Evolutionary conservation across 2,329 filamentous ascomycete species (phyloP), one percentile per base, ranked within the genome.

Genomic region (Claviceps fusiformis): DNA sequence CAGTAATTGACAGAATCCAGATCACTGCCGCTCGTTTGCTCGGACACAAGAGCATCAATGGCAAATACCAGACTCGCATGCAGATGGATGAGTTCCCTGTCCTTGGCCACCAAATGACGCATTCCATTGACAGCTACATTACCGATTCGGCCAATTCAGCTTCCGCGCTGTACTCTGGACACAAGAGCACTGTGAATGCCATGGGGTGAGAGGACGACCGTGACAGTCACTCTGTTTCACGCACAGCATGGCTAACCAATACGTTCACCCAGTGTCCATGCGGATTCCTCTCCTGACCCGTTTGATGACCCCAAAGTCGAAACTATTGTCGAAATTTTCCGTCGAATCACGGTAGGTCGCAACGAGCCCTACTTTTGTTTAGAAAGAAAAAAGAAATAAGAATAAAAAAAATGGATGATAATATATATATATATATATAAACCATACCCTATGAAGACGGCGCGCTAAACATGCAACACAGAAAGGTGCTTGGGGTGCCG

Each of bases 241-340:
- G 15, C 6, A 6, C 24, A 17, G 33, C n/a, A 4, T 45, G 37
- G 27, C 55, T 54, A 37, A 56, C 47, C 27, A 24, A 17, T 43
- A 5, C 19, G 7, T 17, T n/a, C 15, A 9, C 5, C 3, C 15
- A 75, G 77, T 60, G 78, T 92, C 37, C 91, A 93, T 57, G 86
- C 78, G 46, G 89, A 95, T 67, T 89, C 86, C 0, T 89, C 85
- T 50, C 74, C 79, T 13, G 77, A 85, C 62, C 71, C 78, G 3
- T 89, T 89, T 60, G 89, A 95, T 65, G 89, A 95, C 64, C 89
- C 89, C 54, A 93, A 92, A 72, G 80, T 95, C 27, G 89, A 93
- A 73, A 89, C 83, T 15, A 87, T 95, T 65, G 83, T 86, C 27
- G 86, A 90, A 70, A 76, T 93, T 56, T 83, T 92, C 70, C 77